Base-by-base conservation (phyloP, 306 rosid genomes). In the Dalbergia cochinchinensis region DNA sequence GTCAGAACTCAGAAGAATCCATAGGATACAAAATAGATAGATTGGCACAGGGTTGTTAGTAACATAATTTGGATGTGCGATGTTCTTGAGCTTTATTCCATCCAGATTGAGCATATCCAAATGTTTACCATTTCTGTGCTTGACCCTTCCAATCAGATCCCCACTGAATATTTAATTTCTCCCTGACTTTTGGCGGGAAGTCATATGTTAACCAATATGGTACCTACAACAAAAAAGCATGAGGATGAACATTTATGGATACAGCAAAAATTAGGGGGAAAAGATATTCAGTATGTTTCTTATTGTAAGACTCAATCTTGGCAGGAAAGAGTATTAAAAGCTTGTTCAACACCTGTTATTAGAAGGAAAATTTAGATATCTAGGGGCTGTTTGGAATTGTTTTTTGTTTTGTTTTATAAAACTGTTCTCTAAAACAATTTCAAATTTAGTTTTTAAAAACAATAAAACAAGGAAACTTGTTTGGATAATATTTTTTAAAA, bases 91-190 rank as follows among this genome's bases (percentile, higher is more conserved):
- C 37, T 80, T 16, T 71, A 82, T 71, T 63, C 62, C 61, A 57
- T 72, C 65, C 35, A 69, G 61, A 73, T n/a, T 26, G 59, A 50
- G 42, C 35, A 73, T 65, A 82, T 60, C 67, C 39, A 55, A 53
- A 31, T 47, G 76, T 85, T 86, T 73, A 92, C 98, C 97, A 95
- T 87, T 95, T 92, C 83, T 91, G 97, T 44, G 99, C 92, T 87
- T 95, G 97, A 79, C 98, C 98, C 79, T 90, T 95, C 97, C 96
- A 95, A 85, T 91, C 92, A 81, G 92, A 80, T 73, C 96, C 98
- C 98, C 96, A 91, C 61, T 76, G 92, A 73, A 64, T 76, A 54
- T 77, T 84, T 67, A 92, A 89, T 78, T 88, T 91, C 80, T 84
- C 98, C 81, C 94, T 83, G 54, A 89, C 92, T 55, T 86, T 62